A percentile compares a stretch with the other conserved stretches of the same genome.
Conservation (phyloP, 2,329 filamentous ascomycete genomes). For the Thermomyces lanuginosus region DNA sequence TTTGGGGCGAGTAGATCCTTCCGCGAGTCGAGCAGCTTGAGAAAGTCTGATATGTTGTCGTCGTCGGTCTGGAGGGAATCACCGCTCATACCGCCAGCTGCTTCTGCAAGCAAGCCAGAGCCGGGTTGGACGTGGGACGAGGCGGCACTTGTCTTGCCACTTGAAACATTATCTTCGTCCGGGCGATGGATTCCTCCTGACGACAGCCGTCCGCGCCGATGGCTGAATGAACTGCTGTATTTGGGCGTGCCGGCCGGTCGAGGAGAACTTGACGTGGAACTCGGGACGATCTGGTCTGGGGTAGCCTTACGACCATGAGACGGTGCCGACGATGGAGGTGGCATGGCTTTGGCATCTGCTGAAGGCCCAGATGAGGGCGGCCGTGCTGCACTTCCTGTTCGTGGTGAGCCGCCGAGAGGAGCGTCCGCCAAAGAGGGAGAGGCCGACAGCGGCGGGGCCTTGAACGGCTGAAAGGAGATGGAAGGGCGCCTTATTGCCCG, state of each 20-base stretch:
- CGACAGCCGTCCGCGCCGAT: conserved; percentile 62
- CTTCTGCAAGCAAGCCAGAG: conserved; percentile 59
- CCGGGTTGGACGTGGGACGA: conserved; percentile 47
- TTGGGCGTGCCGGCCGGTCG: conserved; percentile 61
- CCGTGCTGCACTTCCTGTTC: conserved; percentile 29
- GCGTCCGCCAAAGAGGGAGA: conserved; percentile 50
- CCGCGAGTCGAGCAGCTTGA: conserved; percentile 73
- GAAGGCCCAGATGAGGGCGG: conserved; percentile 19
- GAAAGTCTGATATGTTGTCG: conserved; percentile 82
- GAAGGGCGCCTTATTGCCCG: conserved; percentile 53
- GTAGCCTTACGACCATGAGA: conserved; percentile 21
- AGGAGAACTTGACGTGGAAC: conserved; percentile 58
- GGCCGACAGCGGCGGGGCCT: conserved; percentile 83
- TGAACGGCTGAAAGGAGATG: conserved; percentile 88
- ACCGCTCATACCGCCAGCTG: conserved; percentile 46
- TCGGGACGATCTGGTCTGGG: conserved; percentile 45
- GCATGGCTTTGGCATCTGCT: conserved; percentile 24
- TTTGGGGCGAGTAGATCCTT: conserved; percentile 64
- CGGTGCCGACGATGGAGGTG: conserved; percentile 22
- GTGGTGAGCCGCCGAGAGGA: conserved; percentile 35
- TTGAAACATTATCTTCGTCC: conserved; percentile 40
- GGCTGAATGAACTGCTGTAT: conserved; percentile 89
- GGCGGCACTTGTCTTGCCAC: conserved; percentile 37
- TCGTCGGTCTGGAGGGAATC: conserved; percentile 63
- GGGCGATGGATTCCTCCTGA: conserved; percentile 50